These are phyloP conservation scores for Aspergillus nidulans DNA, from an alignment of 495 filamentous ascomycete species.

Conservation along the genomic window DNA sequence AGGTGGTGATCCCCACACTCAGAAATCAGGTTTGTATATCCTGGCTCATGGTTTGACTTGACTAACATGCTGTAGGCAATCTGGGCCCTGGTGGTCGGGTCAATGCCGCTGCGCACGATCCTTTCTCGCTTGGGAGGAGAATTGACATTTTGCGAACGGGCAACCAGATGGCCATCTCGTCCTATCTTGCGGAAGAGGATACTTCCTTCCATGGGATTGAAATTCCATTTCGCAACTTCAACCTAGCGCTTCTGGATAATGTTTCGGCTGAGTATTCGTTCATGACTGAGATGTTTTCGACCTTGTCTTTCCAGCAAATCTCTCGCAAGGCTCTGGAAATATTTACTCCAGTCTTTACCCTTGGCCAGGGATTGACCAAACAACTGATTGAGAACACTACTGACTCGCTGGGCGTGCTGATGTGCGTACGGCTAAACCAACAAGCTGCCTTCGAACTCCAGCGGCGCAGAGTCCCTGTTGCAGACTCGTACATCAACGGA, in stretches of 20 bases:
- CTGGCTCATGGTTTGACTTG: neutral
- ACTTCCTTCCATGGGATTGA: constrained; percentile 82
- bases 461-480: constrained; percentile 79
- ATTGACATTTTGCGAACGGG: constrained; percentile 70
- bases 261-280: constrained; percentile 93
- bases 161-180: constrained; percentile 67
- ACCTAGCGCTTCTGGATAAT: constrained; percentile 90
- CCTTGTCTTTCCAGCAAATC: constrained; percentile 52
- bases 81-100: constrained; percentile 33
- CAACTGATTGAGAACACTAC: constrained; percentile 68
- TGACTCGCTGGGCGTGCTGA: constrained; percentile 79
- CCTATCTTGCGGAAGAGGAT: constrained; percentile 85
- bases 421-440: constrained; percentile 92
- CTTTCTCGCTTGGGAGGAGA: constrained; percentile 81
- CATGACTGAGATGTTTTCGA: constrained; percentile 80
- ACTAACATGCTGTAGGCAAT: constrained; percentile 23
- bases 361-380: constrained; percentile 74
- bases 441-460: constrained; percentile 90
- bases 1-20: constrained; percentile 66
- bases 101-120: constrained; percentile 69
- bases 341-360: constrained; percentile 76
- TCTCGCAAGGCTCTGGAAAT: constrained; percentile 70
- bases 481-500: constrained; percentile 88
- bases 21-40: constrained; percentile 46
- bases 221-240: constrained; percentile 86